phyloP scores from a whole-genome alignment of 2,329 filamentous ascomycete species.

The Aspergillus floridensis region DNA sequence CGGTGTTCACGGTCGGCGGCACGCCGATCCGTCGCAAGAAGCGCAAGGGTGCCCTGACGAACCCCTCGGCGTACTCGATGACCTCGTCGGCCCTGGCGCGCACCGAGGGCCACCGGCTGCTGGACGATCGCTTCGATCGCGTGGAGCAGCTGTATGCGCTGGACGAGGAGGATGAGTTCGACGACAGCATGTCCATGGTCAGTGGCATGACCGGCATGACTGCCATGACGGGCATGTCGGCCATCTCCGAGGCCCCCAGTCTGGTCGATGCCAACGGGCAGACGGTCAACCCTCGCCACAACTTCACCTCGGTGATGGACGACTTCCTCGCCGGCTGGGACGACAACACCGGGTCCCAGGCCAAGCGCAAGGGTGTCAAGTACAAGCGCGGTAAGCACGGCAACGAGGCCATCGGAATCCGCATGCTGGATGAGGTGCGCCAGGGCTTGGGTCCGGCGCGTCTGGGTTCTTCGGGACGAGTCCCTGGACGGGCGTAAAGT shows the following conservation, averaged over 20 bases:
- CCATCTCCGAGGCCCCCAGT: constrained; percentile 61
- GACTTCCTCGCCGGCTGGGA: constrained; percentile 74
- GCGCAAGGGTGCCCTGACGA: constrained; percentile 89
- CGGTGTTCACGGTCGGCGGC: constrained; percentile 62
- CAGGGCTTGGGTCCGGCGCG: constrained; percentile 74
- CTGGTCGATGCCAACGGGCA: constrained; percentile 39
- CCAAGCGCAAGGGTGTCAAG: constrained; percentile 45
- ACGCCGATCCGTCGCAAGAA: constrained; percentile 71
- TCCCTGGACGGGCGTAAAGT: constrained; percentile 32
- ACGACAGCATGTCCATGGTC: constrained; percentile 51
- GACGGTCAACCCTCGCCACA: constrained; percentile 62
- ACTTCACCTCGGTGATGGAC: constrained; percentile 89
- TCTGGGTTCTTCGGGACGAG: constrained; percentile 40
- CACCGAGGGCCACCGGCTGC: constrained; percentile 78
- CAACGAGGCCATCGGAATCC: constrained; percentile 74
- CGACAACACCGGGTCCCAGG: constrained; percentile 41
- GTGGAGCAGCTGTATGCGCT: constrained; percentile 78
- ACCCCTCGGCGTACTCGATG: constrained; percentile 86
- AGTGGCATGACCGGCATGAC: constrained; percentile 53
- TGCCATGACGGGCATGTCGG: constrained; percentile 60
- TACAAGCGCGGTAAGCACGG: constrained; percentile 71
- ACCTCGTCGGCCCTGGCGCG: constrained; percentile 81
- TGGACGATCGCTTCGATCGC: constrained; percentile 89
- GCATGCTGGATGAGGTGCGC: constrained; percentile 88
- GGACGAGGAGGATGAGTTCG: constrained; percentile 55